Conservation (phyloP, 371 early-diverging fungal species). For the Capniomyces stellatus region DNA sequence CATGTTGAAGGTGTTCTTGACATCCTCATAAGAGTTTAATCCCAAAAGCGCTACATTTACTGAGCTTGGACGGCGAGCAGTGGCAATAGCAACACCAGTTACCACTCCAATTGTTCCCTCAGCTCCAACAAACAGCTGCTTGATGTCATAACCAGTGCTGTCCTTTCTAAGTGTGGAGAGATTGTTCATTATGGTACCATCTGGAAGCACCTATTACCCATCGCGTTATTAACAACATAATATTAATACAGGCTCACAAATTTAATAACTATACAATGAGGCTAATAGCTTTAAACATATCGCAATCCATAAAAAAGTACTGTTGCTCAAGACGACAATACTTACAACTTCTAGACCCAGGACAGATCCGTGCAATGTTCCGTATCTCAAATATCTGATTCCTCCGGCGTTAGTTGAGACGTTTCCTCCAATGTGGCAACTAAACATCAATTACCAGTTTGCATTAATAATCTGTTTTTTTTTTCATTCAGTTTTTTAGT, state of each 20-base stretch:
- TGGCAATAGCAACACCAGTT: conserved; percentile 67
- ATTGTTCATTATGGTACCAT: conserved; percentile 74
- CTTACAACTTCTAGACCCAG: conserved; percentile 52
- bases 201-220: conserved; percentile 47
- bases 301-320: neutral
- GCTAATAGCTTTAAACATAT: neutral
- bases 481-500: too few relatives aligned
- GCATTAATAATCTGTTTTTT: too few relatives aligned
- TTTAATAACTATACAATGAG: neutral
- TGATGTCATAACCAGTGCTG: conserved; percentile 85
- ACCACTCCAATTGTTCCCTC: conserved; percentile 91
- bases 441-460: conserved; percentile 4
- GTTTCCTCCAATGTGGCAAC: conserved; percentile 77
- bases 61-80: conserved; percentile 38
- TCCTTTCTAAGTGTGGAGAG: conserved; percentile 61
- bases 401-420: conserved; percentile 94
- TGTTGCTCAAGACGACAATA: neutral
- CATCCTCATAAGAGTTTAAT: conserved; percentile 48
- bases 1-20: conserved; percentile 55
- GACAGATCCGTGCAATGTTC: conserved; percentile 77
- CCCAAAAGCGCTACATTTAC: conserved; percentile 63
- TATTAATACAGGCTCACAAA: neutral
- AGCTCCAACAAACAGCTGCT: conserved; percentile 87
- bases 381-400: conserved; percentile 74
- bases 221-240: neutral